Evolutionary conservation across 148 eudicot genomes (phyloP).

Genomic region (Rhododendron henanense): DNA sequence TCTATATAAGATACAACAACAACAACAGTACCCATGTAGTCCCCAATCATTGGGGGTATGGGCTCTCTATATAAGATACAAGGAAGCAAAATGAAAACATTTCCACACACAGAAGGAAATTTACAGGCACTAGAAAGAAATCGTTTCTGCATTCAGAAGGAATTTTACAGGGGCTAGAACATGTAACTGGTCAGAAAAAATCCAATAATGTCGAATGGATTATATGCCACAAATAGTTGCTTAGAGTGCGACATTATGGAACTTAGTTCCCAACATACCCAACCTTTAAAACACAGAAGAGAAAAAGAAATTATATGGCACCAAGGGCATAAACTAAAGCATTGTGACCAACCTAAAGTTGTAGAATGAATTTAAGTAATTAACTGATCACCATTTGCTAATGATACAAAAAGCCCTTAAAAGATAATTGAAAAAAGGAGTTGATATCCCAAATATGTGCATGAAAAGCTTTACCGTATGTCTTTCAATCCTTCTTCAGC

Average conservation of each 20-base stretch:
- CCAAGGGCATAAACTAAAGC: neutral
- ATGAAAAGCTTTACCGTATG: constrained; percentile 47
- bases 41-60: too few species aligned
- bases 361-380: neutral
- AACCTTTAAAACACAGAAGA: neutral
- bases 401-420: neutral
- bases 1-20: too few species aligned
- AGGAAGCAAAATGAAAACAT: neutral
- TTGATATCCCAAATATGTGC: neutral
- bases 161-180: neutral
- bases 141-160: neutral
- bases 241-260: neutral
- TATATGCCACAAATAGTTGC: neutral
- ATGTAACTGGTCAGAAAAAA: neutral
- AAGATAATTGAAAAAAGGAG: neutral
- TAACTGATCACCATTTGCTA: neutral
- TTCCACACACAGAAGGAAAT: neutral
- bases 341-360: neutral
- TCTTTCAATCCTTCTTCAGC: constrained; percentile 96
- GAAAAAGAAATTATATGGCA: neutral
- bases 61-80: neutral
- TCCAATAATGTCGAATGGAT: neutral
- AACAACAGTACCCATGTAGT: too few species aligned
- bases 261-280: neutral
- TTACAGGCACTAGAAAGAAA: neutral